A percentile compares a stretch with the other conserved stretches of the same genome.
Conservation (phyloP, 148 eudicot species). For the Persicaria tinctoria region DNA sequence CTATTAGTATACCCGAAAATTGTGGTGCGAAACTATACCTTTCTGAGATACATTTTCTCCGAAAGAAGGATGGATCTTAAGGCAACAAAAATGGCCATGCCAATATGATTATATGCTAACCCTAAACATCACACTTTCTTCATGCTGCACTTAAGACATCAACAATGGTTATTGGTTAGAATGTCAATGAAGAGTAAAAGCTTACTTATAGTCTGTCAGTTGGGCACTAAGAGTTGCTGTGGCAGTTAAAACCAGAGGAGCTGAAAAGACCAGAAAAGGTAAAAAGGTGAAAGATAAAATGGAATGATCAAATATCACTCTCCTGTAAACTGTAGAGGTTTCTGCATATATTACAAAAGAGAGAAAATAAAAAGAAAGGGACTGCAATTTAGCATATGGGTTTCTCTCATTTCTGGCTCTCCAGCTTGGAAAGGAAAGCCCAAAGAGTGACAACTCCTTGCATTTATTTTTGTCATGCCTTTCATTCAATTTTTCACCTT, state of each 20-base stretch:
- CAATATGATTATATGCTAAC: no score
- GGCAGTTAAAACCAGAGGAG: not conserved
- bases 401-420: constrained; percentile 10
- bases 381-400: constrained; percentile 2
- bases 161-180: no score
- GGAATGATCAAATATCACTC: not conserved
- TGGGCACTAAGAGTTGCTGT: not conserved
- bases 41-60: no score
- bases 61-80: no score
- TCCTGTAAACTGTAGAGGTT: constrained; percentile 8
- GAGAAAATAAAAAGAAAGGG: not conserved
- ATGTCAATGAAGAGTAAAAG: not conserved
- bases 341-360: constrained; percentile 8
- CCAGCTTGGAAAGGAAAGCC: constrained; percentile 8
- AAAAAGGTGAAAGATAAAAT: constrained; percentile 6
- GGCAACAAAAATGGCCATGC: no score
- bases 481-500: not conserved
- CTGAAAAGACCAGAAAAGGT: not conserved
- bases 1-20: no score
- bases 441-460: constrained; percentile 13
- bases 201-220: not conserved
- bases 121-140: no score
- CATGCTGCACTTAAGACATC: no score
- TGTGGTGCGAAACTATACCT: no score
- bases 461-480: constrained; percentile 7